phyloP scores from a whole-genome alignment of 179 eudicot species.

The Beta lomatogona region DNA sequence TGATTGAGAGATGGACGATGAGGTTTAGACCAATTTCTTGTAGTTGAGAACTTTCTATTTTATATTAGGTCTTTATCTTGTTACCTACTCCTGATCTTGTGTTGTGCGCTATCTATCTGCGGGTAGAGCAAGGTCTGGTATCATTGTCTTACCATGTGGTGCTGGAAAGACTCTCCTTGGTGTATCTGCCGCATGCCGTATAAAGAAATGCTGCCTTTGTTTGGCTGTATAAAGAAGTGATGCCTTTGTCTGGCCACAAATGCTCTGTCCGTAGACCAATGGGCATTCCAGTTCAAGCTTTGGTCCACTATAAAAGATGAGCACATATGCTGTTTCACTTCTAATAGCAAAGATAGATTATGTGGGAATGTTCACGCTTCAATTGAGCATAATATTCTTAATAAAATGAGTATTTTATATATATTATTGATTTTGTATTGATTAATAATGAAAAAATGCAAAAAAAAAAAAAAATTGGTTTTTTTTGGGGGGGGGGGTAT shows the following conservation, averaged over 20 bases:
- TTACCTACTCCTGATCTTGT: not conserved
- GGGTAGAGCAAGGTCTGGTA: slow-evolving; percentile 99
- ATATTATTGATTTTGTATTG: too few species aligned
- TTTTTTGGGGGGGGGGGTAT: too few species aligned
- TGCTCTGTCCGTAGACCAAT: slow-evolving; percentile 98
- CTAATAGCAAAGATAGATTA: slow-evolving; percentile 96
- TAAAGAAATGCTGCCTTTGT: too few species aligned
- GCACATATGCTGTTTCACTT: slow-evolving; percentile 91
- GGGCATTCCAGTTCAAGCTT: slow-evolving; percentile 98
- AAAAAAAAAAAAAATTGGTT: too few species aligned
- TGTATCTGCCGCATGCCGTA: slow-evolving; percentile 96
- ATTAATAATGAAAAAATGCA: too few species aligned
- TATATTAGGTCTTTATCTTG: not conserved
- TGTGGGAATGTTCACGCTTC: slow-evolving; percentile 95
- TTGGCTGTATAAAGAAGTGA: slow-evolving; percentile 87
- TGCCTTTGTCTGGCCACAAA: slow-evolving; percentile 98
- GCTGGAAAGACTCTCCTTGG: too few species aligned
- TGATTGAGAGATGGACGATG: slow-evolving; percentile 3
- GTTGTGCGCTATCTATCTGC: slow-evolving; percentile 22
- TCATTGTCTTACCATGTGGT: slow-evolving; percentile 97
- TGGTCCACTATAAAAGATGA: slow-evolving; percentile 98
- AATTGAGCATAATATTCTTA: too few species aligned
- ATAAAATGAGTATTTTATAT: too few species aligned
- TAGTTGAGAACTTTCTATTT: not conserved
- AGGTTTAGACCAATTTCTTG: slow-evolving; percentile 15